Conservation (phyloP, 1,139 yeast genomes). For the Blastobotrys serpentis region DNA sequence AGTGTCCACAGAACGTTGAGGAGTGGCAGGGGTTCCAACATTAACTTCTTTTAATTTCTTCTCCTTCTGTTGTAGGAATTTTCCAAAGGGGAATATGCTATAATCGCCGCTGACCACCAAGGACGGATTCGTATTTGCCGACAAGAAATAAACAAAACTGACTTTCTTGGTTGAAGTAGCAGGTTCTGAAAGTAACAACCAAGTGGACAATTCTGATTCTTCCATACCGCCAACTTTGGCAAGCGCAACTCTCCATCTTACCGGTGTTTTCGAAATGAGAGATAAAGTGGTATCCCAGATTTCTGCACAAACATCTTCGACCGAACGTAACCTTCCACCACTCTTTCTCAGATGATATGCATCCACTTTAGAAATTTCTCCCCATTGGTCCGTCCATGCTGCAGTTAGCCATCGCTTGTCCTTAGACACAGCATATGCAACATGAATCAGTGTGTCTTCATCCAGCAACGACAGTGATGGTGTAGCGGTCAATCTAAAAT, state of each 20-base stretch:
- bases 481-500: conserved; percentile 51
- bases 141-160: conserved; percentile 65
- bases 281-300: conserved; percentile 55
- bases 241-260: conserved; percentile 39
- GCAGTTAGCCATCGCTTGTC: conserved; percentile 85
- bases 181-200: conserved; percentile 32
- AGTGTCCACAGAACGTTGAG: conserved; percentile 33
- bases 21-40: conserved; percentile 32
- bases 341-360: conserved; percentile 45
- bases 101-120: conserved; percentile 45
- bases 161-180: conserved; percentile 44
- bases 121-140: conserved; percentile 65
- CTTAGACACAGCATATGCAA: conserved; percentile 78
- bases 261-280: conserved; percentile 33
- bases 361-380: conserved; percentile 59
- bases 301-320: conserved; percentile 57
- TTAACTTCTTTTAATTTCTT: conserved; percentile 7
- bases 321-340: conserved; percentile 30
- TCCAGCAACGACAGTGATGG: conserved; percentile 43
- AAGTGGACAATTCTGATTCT: conserved; percentile 35
- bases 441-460: conserved; percentile 77
- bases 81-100: conserved; percentile 33
- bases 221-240: conserved; percentile 39
- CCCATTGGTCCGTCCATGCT: conserved; percentile 87
- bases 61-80: conserved; percentile 14